Base-by-base conservation (phyloP, 768 basidiomycete genomes). In the Rhizopogon vulgaris region DNA sequence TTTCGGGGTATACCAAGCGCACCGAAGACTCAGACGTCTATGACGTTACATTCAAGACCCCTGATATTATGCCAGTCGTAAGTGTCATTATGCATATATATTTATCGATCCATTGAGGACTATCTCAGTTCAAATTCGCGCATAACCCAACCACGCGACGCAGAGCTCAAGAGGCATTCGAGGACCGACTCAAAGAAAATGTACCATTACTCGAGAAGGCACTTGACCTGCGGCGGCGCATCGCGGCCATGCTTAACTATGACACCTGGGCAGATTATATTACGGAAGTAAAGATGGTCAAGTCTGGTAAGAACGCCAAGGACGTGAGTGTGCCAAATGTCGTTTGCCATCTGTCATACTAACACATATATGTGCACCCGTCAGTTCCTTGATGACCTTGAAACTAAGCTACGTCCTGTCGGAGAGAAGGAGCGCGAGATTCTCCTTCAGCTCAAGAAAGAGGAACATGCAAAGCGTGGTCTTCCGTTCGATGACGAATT, bases 261-360 rank as follows among this genome's bases (percentile, higher is more conserved):
- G 68, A 80, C 18, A 90, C 81, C 8, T 92, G 89, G 83, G 91
- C 89, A 1, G 90, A 89, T 66, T 93, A 85, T 63, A 68, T 84
- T 38, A 90, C 91, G 2, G 91, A 94, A 63, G 78, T 81, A 41
- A 90, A 90, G 72, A 92, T 92, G 90, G 80, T 87, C 57, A 91
- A 92, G 68, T 77, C 73, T 36, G 84, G 79, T 1, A 70, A 79
- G 41, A 78, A 75, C 18, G 83, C 87, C 7, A 66, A 75, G 57
- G 72, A 82, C 48, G 87, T 82, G 60, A 55, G 69, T 60, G 18
- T 41, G 17, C 51, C 28, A 18, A 41, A 46, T 32, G 9, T 25
- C 12, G 12, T 34, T 27, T 47, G 3, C 39, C 32, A 43, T 15
- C 48, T 41, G 22, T 11, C 24, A 24, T 14, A 3, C 14, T 17